Base-by-base conservation (phyloP, 306 rosid genomes). In the Arachis hypogaea region DNA sequence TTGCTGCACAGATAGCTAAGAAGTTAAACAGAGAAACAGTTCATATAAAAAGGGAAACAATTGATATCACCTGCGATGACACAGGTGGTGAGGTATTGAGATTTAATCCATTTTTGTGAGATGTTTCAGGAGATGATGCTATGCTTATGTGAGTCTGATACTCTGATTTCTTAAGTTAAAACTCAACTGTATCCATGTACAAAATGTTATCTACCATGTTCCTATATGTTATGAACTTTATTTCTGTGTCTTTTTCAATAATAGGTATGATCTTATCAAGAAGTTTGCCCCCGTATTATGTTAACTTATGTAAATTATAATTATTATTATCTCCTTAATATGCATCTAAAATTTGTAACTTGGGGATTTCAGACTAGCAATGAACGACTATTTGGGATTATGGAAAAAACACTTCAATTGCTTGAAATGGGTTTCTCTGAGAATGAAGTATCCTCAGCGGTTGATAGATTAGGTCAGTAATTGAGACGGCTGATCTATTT, bases 371-470 rank as follows among this genome's bases (percentile, higher is more conserved):
- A 92, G 97, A 77, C 54, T 44, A 85, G 63, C 74, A 63, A 89
- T 60, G 98, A 94, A 75, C 83, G 84, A 61, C 84, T 94, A 74
- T 94, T 74, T 77, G 97, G 96, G 71, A 88, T 90, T 49, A 94
- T 91, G 98, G 96, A 86, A 73, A 92, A 86, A 84, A 86, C 97
- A 9, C 89, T 94, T 66, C 85, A 80, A 8, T 84, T 94, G 86
- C 92, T 94, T 74, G 92, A 92, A 82, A 94, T 94, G 95, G 98
- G 98, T 62, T 94, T 94, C 84, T 86, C 95, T 36, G 97, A 94
- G 87, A 83, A 63, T 56, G 93, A 94, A 85, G 92, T 94, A 76
- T 94, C 98, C 29, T 80, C 83, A 64, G 97, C 95, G 68, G 70
- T 94, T 49, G 98, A 94, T 81, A 89, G 59, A 78, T 78, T 82